A percentile compares a stretch with the other conserved stretches of the same genome.
phyloP scores from a whole-genome alignment of 108 stramenopile genomes.

The Cyclotella cryptica region DNA sequence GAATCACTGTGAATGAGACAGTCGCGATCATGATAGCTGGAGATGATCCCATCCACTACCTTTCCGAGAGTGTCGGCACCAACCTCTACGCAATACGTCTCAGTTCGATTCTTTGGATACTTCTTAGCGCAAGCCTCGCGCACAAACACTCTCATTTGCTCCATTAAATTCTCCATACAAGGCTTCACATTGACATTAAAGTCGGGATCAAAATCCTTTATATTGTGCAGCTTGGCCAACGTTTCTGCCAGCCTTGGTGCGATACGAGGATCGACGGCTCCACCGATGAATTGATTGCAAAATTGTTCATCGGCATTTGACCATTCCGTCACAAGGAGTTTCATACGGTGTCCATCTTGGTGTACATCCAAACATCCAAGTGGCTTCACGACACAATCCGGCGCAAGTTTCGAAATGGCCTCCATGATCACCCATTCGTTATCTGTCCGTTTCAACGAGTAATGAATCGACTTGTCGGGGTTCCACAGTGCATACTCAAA shows the following conservation, averaged over 20 bases:
- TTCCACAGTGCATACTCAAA: constrained; percentile 51
- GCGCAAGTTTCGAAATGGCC: constrained; percentile 13
- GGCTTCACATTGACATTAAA: constrained; percentile 53
- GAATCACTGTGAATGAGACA: constrained; percentile 58
- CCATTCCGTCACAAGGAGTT: constrained; percentile 60
- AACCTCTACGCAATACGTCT: constrained; percentile 15
- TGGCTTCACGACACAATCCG: constrained; percentile 40
- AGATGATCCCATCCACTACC: constrained; percentile 21
- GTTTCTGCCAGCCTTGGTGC: constrained; percentile 55
- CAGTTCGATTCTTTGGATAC: constrained; percentile 34
- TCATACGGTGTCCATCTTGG: constrained; percentile 54
- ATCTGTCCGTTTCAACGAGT: constrained; percentile 34
- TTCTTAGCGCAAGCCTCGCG: background rate
- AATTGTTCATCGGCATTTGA: constrained; percentile 63
- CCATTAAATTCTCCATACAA: constrained; percentile 13
- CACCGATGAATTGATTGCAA: constrained; percentile 57
- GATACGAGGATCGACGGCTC: constrained; percentile 56
- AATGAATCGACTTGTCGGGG: constrained; percentile 27
- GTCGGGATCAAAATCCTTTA: constrained; percentile 43
- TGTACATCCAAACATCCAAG: constrained; percentile 40
- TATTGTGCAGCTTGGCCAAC: constrained; percentile 51
- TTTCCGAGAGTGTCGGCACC: constrained; percentile 28
- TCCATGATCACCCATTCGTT: constrained; percentile 50
- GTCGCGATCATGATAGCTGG: constrained; percentile 26
- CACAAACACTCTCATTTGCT: constrained; percentile 17